Evolutionary conservation across 371 early-diverging fungal species (phyloP), one percentile per base, ranked within the genome.

Genomic region (Gilbertella persicaria): DNA sequence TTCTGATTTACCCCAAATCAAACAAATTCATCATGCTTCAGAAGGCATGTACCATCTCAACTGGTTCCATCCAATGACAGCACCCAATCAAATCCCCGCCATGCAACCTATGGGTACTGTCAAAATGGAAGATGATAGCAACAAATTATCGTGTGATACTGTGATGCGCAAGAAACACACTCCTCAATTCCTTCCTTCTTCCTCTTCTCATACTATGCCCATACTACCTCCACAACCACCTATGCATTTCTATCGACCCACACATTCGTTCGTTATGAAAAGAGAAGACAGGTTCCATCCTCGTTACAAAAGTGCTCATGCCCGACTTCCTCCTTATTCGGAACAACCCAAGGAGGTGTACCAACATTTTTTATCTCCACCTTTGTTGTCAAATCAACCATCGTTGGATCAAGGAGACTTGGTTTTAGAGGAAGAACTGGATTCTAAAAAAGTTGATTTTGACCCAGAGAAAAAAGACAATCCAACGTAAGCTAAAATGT

Each of bases 261-360:
- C 24, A 16, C 38, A 23, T 5, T 16, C 24, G 2, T 16, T 14
- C 37, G n/a, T n/a, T n/a, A n/a, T n/a, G n/a, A n/a, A n/a, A n/a
- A n/a, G n/a, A n/a, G 33, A 33, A 2, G 12, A 46, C 12, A 59
- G 43, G 26, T 53, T 41, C 16, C 62, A 62, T 21, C 30, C 57
- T 35, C 56, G 62, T 9, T 62, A 47, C 24, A 62, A 62, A 44
- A 62, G 57, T 14, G 57, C 57, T 8, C 51, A 56, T 52, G 55
- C 56, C 35, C 42, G 62, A 38, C 16, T 52, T 12, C 37, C 54
- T n/a, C 45, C 49, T 45, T 54, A 35, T 49, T 19, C 48, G 1
- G 59, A 46, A 9, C 46, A 50, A 1, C 50, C 37, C 12, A 20
- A 45, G 40, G 43, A 58, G 13, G n/a, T 24, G 4, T 52, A 39